Evolutionary conservation across 2,329 filamentous ascomycete species (phyloP), one percentile per base, ranked within the genome.

Genomic region (Calonectria leucothoes): DNA sequence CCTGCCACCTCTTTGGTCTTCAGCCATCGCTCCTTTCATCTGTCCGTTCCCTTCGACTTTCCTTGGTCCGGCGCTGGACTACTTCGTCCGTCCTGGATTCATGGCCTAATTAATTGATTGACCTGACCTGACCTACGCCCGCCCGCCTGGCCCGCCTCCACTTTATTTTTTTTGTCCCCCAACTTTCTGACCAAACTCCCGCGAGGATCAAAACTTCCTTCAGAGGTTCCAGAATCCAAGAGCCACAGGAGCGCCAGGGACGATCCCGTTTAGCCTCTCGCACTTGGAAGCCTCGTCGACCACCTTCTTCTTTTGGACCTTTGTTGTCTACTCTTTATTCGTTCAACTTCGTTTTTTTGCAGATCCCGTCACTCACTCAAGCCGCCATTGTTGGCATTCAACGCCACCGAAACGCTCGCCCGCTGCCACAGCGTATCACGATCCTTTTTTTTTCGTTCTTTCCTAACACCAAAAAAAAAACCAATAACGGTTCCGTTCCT

Each of bases 181-280:
- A 67, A 66, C 33, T 59, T 59, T 59, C 33, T 39, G 14, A 59
- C 55, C 55, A 25, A 27, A 20, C 17, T 25, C 55, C 49, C 33
- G 15, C 55, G 33, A 59, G 55, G 55, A 59, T 59, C 33, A 59
- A 37, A 59, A 27, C n/a, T 59, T 37, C 52, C 55, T 59, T 39
- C 55, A 37, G n/a, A 59, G 55, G 55, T 37, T 59, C 55, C 67
- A 37, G 49, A 49, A 70, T 49, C 48, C 35, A 64, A 69, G 57
- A 59, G 48, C 33, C 59, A 64, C 35, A 45, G 66, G 63, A 29
- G 33, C 35, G 25, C 20, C 48, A 37, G 31, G 27, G 51, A 67
- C 49, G 49, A 23, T 64, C 42, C 57, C 64, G 61, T 37, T 64
- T 59, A 48, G 33, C 55, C 66, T 69, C 59, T 45, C 23, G 23